Percentiles rank a stretch among this genome's conserved stretches.
These are phyloP conservation scores for Cercis canadensis DNA, from an alignment of 306 rosid species.

Conservation along the genomic window DNA sequence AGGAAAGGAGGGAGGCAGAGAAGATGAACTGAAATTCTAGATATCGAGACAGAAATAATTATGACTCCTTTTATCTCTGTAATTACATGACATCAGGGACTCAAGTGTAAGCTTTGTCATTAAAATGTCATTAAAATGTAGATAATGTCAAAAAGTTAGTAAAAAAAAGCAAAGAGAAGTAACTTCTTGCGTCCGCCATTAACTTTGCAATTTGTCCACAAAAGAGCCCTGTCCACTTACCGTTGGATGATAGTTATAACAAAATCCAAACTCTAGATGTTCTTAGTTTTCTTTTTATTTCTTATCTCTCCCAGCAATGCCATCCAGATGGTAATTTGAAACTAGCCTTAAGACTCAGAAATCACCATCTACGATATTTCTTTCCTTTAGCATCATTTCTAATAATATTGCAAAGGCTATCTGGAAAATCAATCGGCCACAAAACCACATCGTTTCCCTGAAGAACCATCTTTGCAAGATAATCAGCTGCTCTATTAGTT, in stretches of 20 bases:
- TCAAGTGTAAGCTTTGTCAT: background rate
- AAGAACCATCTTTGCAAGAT: conserved; percentile 65
- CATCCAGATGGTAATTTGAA: background rate
- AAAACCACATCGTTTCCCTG: conserved; percentile 52
- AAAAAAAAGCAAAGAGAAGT: background rate
- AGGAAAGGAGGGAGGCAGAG: no score
- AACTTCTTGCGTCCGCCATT: conserved; percentile 9
- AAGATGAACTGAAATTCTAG: no score
- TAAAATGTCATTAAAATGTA: background rate
- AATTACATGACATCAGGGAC: background rate
- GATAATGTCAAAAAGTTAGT: background rate
- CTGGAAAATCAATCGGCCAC: conserved; percentile 58
- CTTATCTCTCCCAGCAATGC: conserved; percentile 11
- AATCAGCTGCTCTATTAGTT: conserved; percentile 73
- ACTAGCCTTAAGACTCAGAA: conserved; percentile 3
- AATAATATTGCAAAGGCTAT: conserved; percentile 52
- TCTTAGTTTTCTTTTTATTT: no score
- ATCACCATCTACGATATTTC: conserved; percentile 52
- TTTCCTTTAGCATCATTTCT: conserved; percentile 61
- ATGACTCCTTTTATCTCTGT: background rate
- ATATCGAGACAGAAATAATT: background rate
- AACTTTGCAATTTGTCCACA: background rate
- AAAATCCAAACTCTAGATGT: background rate
- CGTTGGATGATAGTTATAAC: conserved; percentile 1
- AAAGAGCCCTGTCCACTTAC: background rate